Evolutionary conservation across 768 basidiomycete species (phyloP), one percentile per base, ranked within the genome.

Genomic region (Tricholoma hemisulphureum): DNA sequence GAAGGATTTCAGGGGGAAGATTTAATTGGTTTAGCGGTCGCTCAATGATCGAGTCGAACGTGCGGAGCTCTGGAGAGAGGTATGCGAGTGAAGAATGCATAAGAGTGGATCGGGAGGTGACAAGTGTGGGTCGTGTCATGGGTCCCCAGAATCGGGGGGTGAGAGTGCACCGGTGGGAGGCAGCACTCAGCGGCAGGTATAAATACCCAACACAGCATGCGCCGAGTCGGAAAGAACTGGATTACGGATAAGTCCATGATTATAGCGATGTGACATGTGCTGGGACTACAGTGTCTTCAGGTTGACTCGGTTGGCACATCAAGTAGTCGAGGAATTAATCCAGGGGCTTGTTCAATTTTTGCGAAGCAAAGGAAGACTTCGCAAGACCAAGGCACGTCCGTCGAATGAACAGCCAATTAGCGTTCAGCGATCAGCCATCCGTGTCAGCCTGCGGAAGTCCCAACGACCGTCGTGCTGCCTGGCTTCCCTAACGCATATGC

Each of bases 1-100:
- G 73, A 41, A 84, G 74, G n/a, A 85, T 60, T 59, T 86, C 85
- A 20, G 76, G 61, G 14, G 84, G 84, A 20, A 86, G n/a, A 57
- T 58, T 45, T 52, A 57, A 20, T 50, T 57, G 31, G 57, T 59
- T n/a, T 41, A 39, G 58, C 5, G 65, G 59, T 14, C 51, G 43
- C 14, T 51, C 65, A 51, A 80, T 74, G 62, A 77, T 67, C 4
- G 66, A 59, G 61, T 82, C 80, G 56, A 82, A 60, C 13, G 78
- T 71, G 48, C 67, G 70, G 62, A 84, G 63, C 64, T 81, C 70
- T 8, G 76, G 76, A 35, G 83, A 81, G 21, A 80, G 56, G 56
- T 73, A 62, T 16, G 83, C 80, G 59, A 86, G 80, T 53, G 79
- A 67, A 16, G 84, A 77, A 58, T 86, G 83, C 61, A 79, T 73